Percentiles rank a stretch among this genome's conserved stretches.
Conservation (phyloP, 495 filamentous ascomycete species). For the Aspergillus incahuasiensis region DNA sequence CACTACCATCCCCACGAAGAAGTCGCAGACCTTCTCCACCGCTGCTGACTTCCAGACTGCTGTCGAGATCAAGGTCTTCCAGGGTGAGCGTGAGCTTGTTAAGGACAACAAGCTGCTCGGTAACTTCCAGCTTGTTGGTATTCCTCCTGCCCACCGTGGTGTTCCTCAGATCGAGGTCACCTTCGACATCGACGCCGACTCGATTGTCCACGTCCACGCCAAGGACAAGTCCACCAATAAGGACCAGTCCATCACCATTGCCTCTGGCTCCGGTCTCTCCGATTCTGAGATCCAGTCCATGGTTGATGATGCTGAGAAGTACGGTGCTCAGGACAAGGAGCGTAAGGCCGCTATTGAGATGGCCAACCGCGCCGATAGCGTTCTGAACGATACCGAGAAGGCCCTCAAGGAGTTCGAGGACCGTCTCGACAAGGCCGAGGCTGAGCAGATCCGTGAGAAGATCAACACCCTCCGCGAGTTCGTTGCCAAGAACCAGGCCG, state of each 20-base stretch:
- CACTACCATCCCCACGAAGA: conserved; percentile 99
- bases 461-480: conserved; percentile 83
- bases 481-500: conserved; percentile 89
- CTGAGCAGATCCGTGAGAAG: conserved; percentile 89
- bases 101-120: conserved; percentile 98
- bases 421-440: conserved; percentile 94
- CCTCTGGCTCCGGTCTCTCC: conserved; percentile 95
- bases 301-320: conserved; percentile 97
- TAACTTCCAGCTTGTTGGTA: conserved; percentile 99
- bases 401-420: conserved; percentile 94
- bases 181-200: conserved; percentile 99
- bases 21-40: conserved; percentile 97
- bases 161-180: conserved; percentile 98
- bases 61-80: conserved; percentile 99
- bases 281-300: conserved; percentile 91
- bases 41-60: conserved; percentile 99
- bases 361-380: conserved; percentile 94
- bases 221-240: conserved; percentile 99
- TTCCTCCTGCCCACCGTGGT: conserved; percentile 95
- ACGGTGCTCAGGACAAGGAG: conserved; percentile 91
- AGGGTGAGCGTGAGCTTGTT: conserved; percentile 99
- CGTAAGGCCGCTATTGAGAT: conserved; percentile 92
- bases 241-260: conserved; percentile 99
- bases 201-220: conserved; percentile 97
- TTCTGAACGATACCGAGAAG: conserved; percentile 97